Evolutionary conservation across 164 flowering plant species (phyloP).

Genomic region (Vitis rotundifolia): DNA sequence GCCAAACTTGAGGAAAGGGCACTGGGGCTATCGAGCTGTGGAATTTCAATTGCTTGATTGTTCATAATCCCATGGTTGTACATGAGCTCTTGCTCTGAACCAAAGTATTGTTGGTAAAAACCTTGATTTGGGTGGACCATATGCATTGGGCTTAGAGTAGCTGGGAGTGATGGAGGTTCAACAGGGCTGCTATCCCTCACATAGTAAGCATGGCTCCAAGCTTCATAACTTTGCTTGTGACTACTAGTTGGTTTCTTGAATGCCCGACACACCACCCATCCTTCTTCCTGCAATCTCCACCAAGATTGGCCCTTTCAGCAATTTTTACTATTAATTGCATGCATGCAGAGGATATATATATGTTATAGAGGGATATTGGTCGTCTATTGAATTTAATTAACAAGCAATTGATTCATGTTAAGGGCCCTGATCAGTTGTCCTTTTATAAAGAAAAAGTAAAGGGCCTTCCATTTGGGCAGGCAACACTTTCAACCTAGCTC

Average conservation of each 20-base stretch:
- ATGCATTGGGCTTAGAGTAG: conserved; percentile 17
- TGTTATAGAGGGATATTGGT: too few relatives aligned
- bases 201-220: conserved; percentile 44
- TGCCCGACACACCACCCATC: conserved; percentile 95
- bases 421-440: too few relatives aligned
- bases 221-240: conserved; percentile 53
- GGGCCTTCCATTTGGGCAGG: too few relatives aligned
- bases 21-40: conserved; percentile 54
- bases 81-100: conserved; percentile 20
- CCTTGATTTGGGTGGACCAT: conserved; percentile 19
- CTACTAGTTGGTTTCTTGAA: conserved; percentile 76
- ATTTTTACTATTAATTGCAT: too few relatives aligned
- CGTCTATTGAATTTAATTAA: too few relatives aligned
- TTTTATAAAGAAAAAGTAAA: too few relatives aligned
- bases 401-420: too few relatives aligned
- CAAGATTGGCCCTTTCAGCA: background rate
- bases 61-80: conserved; percentile 20
- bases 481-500: too few relatives aligned
- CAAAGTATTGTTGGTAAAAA: conserved; percentile 14
- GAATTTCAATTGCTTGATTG: conserved; percentile 51
- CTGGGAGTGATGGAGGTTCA: conserved; percentile 19
- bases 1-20: conserved; percentile 43
- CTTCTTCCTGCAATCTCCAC: conserved; percentile 71
- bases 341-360: too few relatives aligned
- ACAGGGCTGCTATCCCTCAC: conserved; percentile 12